These are phyloP conservation scores for Botrytis pseudocinerea DNA, from an alignment of 2,329 filamentous ascomycete genomes.

Conservation along the genomic window DNA sequence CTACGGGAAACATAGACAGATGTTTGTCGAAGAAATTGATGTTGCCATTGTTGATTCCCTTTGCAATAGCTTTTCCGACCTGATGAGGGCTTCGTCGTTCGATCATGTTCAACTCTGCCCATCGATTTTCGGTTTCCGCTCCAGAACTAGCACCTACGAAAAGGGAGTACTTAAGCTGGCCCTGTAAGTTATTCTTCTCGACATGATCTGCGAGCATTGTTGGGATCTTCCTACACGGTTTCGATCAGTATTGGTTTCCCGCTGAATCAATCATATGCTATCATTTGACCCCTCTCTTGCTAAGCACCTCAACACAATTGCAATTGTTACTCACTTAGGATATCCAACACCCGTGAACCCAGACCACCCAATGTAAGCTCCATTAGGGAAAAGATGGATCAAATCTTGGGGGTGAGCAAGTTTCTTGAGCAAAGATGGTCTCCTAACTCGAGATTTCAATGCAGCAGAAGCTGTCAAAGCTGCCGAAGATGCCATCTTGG, in stretches of 20 bases:
- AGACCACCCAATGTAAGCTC: slow-evolving; percentile 86
- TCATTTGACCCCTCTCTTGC: background rate
- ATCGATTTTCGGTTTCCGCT: slow-evolving; percentile 83
- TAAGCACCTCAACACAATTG: background rate
- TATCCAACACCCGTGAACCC: slow-evolving; percentile 90
- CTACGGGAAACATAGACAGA: slow-evolving; percentile 86
- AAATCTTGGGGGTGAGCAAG: slow-evolving; percentile 77
- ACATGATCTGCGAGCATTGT: slow-evolving; percentile 84
- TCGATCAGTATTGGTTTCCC: slow-evolving; percentile 11
- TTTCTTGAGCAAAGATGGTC: slow-evolving; percentile 78
- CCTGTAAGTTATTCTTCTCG: slow-evolving; percentile 81
- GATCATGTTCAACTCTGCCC: slow-evolving; percentile 90
- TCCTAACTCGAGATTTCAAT: slow-evolving; percentile 72
- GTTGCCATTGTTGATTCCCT: slow-evolving; percentile 83
- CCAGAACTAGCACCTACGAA: slow-evolving; percentile 91
- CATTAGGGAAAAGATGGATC: slow-evolving; percentile 78
- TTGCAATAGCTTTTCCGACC: slow-evolving; percentile 86
- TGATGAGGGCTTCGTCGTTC: slow-evolving; percentile 82
- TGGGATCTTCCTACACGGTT: slow-evolving; percentile 67
- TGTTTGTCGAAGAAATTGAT: slow-evolving; percentile 96
- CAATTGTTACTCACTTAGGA: slow-evolving; percentile 64
- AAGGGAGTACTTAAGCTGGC: slow-evolving; percentile 80
- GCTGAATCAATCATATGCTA: background rate
- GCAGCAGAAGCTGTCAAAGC: slow-evolving; percentile 46
- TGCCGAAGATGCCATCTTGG: slow-evolving; percentile 35